Conservation (phyloP, 225 moss, liverwort and hornwort genomes). For the Thuidium tamariscinum region DNA sequence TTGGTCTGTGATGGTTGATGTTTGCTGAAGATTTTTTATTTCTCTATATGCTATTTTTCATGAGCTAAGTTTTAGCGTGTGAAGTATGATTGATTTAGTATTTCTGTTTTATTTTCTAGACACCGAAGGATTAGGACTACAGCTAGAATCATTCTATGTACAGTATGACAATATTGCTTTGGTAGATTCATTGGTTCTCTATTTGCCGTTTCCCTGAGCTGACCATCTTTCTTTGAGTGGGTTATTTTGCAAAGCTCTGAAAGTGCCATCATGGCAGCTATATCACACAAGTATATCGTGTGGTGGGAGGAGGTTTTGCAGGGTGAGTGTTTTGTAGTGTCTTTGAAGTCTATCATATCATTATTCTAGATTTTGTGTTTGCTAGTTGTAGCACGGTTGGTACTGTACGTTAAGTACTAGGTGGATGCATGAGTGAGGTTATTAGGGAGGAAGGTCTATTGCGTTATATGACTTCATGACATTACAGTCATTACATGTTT, state of each 20-base stretch:
- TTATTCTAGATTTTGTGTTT: background rate
- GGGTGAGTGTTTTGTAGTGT: conserved; percentile 4
- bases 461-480: background rate
- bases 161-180: background rate
- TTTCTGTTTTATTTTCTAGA: background rate
- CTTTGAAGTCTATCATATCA: background rate
- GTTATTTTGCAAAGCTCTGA: background rate
- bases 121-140: background rate
- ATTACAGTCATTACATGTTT: background rate
- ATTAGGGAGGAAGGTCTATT: background rate
- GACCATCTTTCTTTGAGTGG: background rate
- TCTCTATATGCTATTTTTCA: background rate
- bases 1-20: background rate
- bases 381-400: background rate
- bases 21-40: background rate
- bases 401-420: background rate
- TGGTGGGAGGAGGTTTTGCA: conserved; percentile 47
- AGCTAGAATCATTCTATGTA: background rate
- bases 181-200: background rate
- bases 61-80: background rate
- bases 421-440: background rate
- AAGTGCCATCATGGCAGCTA: conserved; percentile 19
- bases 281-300: conserved; percentile 29
- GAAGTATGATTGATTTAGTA: background rate
- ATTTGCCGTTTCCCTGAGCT: background rate